phyloP scores from a whole-genome alignment of 202 grass and related monocot genomes.

The Miscanthus sacchariflorus region DNA sequence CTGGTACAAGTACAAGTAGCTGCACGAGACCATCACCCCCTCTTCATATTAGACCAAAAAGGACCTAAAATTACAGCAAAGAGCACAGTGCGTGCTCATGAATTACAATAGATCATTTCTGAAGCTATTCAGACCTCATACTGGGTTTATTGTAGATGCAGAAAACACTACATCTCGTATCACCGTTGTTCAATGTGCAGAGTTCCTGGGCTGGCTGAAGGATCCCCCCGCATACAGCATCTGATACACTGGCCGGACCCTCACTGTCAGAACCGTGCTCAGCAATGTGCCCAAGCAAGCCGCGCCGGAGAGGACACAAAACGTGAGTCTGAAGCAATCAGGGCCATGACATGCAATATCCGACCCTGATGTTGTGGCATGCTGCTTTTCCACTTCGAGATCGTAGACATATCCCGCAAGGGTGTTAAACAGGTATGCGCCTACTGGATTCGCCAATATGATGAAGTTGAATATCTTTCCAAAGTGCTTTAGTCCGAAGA shows the following conservation, averaged over 20 bases:
- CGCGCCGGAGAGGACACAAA: conserved; percentile 67
- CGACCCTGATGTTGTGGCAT: conserved; percentile 7
- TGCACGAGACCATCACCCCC: background rate
- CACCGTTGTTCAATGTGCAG: conserved; percentile 54
- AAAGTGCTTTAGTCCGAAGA: conserved; percentile 93
- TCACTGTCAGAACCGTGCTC: conserved; percentile 70
- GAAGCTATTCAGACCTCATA: conserved; percentile 14
- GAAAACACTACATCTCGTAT: background rate
- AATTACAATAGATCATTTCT: conserved; percentile 32
- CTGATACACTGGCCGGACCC: conserved; percentile 86
- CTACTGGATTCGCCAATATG: conserved; percentile 72
- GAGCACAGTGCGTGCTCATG: background rate
- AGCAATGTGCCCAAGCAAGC: conserved; percentile 75
- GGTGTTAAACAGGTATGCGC: conserved; percentile 75
- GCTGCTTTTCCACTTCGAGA: conserved; percentile 68
- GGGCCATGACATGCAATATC: conserved; percentile 82
- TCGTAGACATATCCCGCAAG: conserved; percentile 85
- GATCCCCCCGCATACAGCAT: conserved; percentile 95
- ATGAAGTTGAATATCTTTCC: conserved; percentile 92
- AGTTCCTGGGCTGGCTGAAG: conserved; percentile 71
- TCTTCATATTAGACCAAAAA: conserved; percentile 7
- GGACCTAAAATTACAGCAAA: background rate
- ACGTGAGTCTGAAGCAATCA: conserved; percentile 79
- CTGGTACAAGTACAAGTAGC: background rate
- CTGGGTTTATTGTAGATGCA: conserved; percentile 13